phyloP scores from a whole-genome alignment of 2,329 filamentous ascomycete species.

The Aspergillus calidoustus region DNA sequence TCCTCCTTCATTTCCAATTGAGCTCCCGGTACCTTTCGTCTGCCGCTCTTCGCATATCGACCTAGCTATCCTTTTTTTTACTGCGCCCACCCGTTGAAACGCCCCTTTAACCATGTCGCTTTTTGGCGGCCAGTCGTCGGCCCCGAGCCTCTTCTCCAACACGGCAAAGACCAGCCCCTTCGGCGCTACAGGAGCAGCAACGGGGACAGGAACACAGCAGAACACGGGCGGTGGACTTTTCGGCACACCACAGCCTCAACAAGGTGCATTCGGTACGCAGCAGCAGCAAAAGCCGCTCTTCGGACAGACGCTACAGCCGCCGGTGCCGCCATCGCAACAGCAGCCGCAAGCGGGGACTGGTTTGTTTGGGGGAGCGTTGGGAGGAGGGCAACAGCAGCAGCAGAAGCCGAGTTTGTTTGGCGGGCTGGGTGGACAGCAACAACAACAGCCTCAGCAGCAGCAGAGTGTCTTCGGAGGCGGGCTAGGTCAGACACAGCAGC shows the following conservation, averaged over 20 bases:
- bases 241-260: constrained; percentile 28
- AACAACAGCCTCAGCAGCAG: constrained; percentile 21
- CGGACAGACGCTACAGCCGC: constrained; percentile 27
- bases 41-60: background rate
- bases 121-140: constrained; percentile 37
- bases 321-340: constrained; percentile 25
- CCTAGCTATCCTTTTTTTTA: background rate
- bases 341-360: constrained; percentile 23
- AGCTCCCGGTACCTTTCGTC: constrained; percentile 6
- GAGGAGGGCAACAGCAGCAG: constrained; percentile 31
- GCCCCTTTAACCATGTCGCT: constrained; percentile 39
- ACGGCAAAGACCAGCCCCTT: constrained; percentile 45
- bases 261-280: background rate
- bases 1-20: constrained; percentile 2
- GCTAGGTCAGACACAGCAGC: constrained; percentile 21
- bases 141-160: constrained; percentile 35
- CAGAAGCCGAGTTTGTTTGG: constrained; percentile 33
- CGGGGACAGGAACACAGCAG: constrained; percentile 26
- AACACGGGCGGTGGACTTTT: constrained; percentile 30
- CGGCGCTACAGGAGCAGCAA: constrained; percentile 31
- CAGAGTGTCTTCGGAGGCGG: constrained; percentile 34
- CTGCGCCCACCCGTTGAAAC: background rate
- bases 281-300: constrained; percentile 34
- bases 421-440: constrained; percentile 30
- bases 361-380: constrained; percentile 31